Percentiles rank a stretch among this genome's conserved stretches.
phyloP scores from a whole-genome alignment of 495 filamentous ascomycete genomes.

The Lentithecium fluviatile region DNA sequence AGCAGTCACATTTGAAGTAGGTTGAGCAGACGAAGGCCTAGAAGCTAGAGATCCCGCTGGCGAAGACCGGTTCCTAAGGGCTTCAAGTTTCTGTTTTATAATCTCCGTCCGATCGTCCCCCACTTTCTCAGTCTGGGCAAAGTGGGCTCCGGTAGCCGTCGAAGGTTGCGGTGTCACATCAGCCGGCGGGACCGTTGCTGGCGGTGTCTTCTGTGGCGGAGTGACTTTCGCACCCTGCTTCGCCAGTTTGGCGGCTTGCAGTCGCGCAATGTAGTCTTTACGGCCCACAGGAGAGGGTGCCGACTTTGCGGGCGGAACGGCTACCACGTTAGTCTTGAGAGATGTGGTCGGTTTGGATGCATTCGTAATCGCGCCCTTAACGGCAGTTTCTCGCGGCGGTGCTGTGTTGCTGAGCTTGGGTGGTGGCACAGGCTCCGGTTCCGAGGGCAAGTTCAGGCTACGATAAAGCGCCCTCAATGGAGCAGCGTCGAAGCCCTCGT shows the following conservation, averaged over 20 bases:
- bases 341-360: constrained; percentile 3
- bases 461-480: constrained; percentile 63
- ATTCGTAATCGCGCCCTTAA: too few relatives aligned
- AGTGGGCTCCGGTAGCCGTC: neutral
- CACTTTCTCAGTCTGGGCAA: constrained; percentile 1
- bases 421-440: neutral
- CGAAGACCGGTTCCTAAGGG: neutral
- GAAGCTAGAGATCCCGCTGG: neutral
- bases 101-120: neutral
- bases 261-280: constrained; percentile 72
- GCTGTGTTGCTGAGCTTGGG: neutral
- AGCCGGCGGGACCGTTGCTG: neutral
- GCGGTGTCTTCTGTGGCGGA: constrained; percentile 2
- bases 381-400: too few relatives aligned
- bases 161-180: neutral
- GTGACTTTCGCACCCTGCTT: constrained; percentile 25
- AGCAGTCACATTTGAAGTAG: neutral
- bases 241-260: constrained; percentile 60
- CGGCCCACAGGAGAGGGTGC: constrained; percentile 54
- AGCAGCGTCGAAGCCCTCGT: constrained; percentile 66
- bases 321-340: constrained; percentile 7
- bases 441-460: constrained; percentile 54
- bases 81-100: neutral
- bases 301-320: constrained; percentile 3
- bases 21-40: neutral